Base-by-base conservation (phyloP, 192 early-diverging fungal genomes). In the Dissophora ornata region DNA sequence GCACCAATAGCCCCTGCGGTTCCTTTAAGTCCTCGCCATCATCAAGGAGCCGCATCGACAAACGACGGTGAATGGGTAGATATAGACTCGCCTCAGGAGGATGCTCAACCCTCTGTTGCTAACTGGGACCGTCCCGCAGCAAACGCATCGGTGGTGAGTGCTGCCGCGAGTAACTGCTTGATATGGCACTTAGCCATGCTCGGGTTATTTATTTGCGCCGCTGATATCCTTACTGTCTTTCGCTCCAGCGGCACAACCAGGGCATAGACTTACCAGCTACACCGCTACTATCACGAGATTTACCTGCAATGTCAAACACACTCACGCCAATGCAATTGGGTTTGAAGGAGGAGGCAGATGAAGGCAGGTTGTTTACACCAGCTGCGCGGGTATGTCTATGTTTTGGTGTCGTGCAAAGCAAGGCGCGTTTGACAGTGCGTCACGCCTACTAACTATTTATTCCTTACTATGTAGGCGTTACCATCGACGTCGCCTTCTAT, bases 41-140 rank as follows among this genome's bases (percentile, higher is more conserved):
- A 48, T 19, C 64, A 48, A 36, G 42, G 18, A 11, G 40, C 44
- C 9, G 8, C 33, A 13, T 19, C 34, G 15, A 57, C 64, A n/a
- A 57, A 22, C 21, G 64, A 67, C 10, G 38, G 32, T 8, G 64
- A 67, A 22, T 67, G 44, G 44, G 54, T 29, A 3, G 54, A 67
- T 28, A 40, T 48, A 9, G 46, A 67, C 24, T 67, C 64, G 24
- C 30, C 33, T 15, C 22, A 25, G 24, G 64, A 67, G 2, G 18
- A 15, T 24, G 1, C 45, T 11, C 53, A 38, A 25, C 26, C 51
- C 9, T 26, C 36, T 28, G 52, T 45, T 10, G 29, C 62, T 18
- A 34, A 32, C 21, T 45, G n/a, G n/a, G 62, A 65, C 8, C 62
- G 38, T 4, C 21, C 12, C 29, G 42, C 42, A 25, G 13, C 42